phyloP scores from a whole-genome alignment of 2,329 filamentous ascomycete species.

The Graphilbum ipis-grandicollis region DNA sequence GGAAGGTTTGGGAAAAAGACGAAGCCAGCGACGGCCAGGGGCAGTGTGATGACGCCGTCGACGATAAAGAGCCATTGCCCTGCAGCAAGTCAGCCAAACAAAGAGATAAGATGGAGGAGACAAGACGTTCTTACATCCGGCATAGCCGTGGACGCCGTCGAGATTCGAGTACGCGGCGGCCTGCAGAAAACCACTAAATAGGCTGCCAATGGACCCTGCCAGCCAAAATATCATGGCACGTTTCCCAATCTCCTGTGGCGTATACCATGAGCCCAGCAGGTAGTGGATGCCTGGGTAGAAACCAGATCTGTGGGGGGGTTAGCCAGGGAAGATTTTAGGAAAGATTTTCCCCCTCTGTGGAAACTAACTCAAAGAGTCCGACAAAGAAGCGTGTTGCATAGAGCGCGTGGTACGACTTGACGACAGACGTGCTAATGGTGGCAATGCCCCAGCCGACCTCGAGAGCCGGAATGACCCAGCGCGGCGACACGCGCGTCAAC shows the following conservation, averaged over 20 bases:
- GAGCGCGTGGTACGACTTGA: constrained; percentile 14
- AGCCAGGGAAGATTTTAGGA: background rate
- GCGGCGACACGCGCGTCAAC: constrained; percentile 11
- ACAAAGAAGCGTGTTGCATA: constrained; percentile 35
- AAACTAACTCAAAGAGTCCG: constrained; percentile 31
- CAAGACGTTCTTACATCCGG: constrained; percentile 27
- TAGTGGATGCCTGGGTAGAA: constrained; percentile 37
- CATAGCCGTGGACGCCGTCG: constrained; percentile 27
- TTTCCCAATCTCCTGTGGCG: constrained; percentile 40
- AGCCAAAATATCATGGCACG: constrained; percentile 45
- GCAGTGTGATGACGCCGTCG: constrained; percentile 18
- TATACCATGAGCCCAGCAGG: constrained; percentile 39
- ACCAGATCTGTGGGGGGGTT: constrained; percentile 9
- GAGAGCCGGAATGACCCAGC: constrained; percentile 15
- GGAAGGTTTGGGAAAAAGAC: constrained; percentile 32
- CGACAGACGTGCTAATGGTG: constrained; percentile 9
- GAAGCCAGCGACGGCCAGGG: constrained; percentile 32
- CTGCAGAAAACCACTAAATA: constrained; percentile 23
- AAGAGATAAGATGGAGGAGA: background rate
- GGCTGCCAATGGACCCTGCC: constrained; percentile 31
- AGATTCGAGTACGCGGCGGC: constrained; percentile 32
- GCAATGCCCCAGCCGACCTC: constrained; percentile 16
- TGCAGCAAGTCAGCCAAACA: constrained; percentile 18
- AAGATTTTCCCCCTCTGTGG: no score
- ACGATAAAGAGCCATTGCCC: constrained; percentile 33